Percentiles rank a stretch among this genome's conserved stretches.
phyloP scores from a whole-genome alignment of 225 moss, liverwort and hornwort genomes.

The Pseudoscleropodium purum region DNA sequence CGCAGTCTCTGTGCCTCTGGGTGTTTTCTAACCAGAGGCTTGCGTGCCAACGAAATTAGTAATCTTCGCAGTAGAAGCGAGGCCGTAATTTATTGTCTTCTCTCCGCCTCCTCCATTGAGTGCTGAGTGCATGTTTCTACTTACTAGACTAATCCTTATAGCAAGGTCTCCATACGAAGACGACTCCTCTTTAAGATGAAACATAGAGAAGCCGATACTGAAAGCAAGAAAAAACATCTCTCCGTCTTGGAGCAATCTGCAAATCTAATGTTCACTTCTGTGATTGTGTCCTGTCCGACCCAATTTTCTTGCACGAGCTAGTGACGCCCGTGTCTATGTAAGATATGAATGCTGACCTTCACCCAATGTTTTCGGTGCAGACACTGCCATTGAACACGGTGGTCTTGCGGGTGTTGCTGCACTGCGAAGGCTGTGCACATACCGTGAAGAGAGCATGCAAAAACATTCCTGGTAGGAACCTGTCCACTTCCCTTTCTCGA shows the following conservation, averaged over 20 bases:
- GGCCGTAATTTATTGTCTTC: neutral
- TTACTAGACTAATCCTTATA: neutral
- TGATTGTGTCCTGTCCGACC: neutral
- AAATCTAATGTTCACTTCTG: neutral
- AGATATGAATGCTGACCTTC: neutral
- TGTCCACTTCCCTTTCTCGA: neutral
- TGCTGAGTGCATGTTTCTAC: neutral
- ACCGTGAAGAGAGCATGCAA: constrained; percentile 35
- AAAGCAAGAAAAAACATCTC: neutral
- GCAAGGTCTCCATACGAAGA: neutral
- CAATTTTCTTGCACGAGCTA: neutral
- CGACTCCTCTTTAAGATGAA: neutral
- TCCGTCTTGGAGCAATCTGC: neutral
- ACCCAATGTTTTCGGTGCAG: constrained; percentile 17
- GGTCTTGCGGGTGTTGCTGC: constrained; percentile 44
- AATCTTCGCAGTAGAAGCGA: neutral
- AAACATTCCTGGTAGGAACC: constrained; percentile 24
- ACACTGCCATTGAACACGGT: constrained; percentile 28
- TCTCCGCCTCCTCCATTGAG: neutral
- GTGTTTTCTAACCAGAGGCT: neutral
- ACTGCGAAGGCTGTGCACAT: constrained; percentile 46
- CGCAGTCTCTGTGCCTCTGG: neutral
- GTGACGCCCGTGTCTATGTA: neutral
- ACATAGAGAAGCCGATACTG: neutral
- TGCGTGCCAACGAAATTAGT: neutral